phyloP scores from a whole-genome alignment of 331 rosid species.

The Quercus phellos region DNA sequence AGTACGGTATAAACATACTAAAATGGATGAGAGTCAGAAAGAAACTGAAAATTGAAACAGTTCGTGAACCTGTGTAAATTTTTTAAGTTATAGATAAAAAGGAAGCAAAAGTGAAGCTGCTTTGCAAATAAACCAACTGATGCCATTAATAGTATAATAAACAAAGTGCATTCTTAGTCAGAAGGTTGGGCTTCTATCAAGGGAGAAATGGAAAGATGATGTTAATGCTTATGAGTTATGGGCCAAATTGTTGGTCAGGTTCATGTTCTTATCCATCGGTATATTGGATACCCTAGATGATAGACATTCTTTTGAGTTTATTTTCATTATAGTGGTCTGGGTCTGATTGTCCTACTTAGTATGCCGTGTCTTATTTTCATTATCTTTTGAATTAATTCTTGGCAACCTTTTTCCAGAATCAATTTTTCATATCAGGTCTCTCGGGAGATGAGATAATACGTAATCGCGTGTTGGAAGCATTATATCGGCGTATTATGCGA shows the following conservation, averaged over 20 bases:
- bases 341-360: neutral
- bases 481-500: conserved; percentile 68
- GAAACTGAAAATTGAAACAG: neutral
- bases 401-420: conserved; percentile 71
- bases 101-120: neutral
- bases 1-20: neutral
- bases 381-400: conserved; percentile 25
- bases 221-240: neutral
- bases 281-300: neutral
- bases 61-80: neutral
- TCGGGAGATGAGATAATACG: conserved; percentile 79
- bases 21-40: neutral
- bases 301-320: neutral
- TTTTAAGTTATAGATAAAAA: neutral
- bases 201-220: neutral
- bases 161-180: neutral
- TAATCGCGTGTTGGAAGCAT: conserved; percentile 88
- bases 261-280: neutral
- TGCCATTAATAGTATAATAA: neutral
- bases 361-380: conserved; percentile 12
- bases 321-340: neutral
- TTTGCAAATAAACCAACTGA: neutral
- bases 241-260: neutral
- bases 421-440: conserved; percentile 95
- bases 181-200: neutral